Evolutionary conservation across 2,329 filamentous ascomycete species (phyloP).

Genomic region (Paraphoma chrysanthemicola): DNA sequence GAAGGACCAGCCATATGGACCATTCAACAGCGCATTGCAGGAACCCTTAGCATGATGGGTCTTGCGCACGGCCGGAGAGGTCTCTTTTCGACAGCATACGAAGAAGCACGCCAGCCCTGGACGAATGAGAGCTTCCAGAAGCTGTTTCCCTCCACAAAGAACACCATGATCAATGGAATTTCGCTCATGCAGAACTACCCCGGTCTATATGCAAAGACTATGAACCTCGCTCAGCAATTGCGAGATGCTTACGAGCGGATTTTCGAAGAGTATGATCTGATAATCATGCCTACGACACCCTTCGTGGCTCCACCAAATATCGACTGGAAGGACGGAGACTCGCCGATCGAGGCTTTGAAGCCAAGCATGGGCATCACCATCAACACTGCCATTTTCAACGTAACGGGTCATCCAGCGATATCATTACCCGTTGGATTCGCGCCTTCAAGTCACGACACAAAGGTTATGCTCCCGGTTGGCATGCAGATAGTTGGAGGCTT

Average conservation of each 20-base stretch:
- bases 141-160: slow-evolving; percentile 56
- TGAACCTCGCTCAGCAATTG: slow-evolving; percentile 50
- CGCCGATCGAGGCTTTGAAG: slow-evolving; percentile 34
- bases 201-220: slow-evolving; percentile 50
- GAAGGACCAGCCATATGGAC: slow-evolving; percentile 48
- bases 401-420: slow-evolving; percentile 41
- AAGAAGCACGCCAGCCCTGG: slow-evolving; percentile 58
- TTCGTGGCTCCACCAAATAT: slow-evolving; percentile 31
- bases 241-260: slow-evolving; percentile 48
- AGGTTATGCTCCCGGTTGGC: slow-evolving; percentile 43
- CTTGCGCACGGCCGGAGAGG: slow-evolving; percentile 29
- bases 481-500: slow-evolving; percentile 50
- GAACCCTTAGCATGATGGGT: slow-evolving; percentile 51
- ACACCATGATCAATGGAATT: slow-evolving; percentile 54
- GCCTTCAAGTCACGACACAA: slow-evolving; percentile 25
- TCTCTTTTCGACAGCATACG: slow-evolving; percentile 35
- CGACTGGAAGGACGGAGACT: slow-evolving; percentile 33
- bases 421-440: slow-evolving; percentile 36
- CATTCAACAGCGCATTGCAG: slow-evolving; percentile 51
- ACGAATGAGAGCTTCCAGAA: slow-evolving; percentile 57
- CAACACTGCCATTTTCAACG: slow-evolving; percentile 39
- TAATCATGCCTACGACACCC: slow-evolving; percentile 51
- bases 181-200: slow-evolving; percentile 49
- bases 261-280: slow-evolving; percentile 47
- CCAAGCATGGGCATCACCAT: slow-evolving; percentile 39